Evolutionary conservation across 257 asterid species (phyloP), one percentile per base, ranked within the genome.

Genomic region (Solanum sejunctum): DNA sequence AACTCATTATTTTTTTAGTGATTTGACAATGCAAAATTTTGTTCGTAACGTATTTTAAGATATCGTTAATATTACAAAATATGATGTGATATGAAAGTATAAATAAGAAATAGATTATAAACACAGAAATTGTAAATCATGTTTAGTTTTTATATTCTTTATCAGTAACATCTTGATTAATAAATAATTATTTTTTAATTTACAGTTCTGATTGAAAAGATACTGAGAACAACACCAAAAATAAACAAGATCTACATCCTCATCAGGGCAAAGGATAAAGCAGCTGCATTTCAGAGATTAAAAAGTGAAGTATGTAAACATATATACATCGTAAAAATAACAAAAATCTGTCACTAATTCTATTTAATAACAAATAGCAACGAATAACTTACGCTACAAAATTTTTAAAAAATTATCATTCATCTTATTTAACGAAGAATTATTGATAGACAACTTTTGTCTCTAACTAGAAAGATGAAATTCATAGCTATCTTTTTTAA

Each of bases 121-220:
- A 21, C 15, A 61, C 17, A 15, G 8, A 61, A 23, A 61, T 21
- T 54, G 8, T 15, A 54, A 13, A 54, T 13, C 58, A 9, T 61
- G 36, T 13, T 61, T 21, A 36, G 21, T 61, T 61, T 21, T 61
- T 10, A n/a, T 47, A 2, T 3, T 26, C 18, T 63, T 26, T 26
- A 63, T 63, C 16, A 63, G 3, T 9, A 56, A 2, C 18, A 12
- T n/a, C 16, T 11, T 45, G 6, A 3, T 16, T 6, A 13, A 15
- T 0, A 12, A 61, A 32, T 17, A 16, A 11, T 55, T 55, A 4
- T 26, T 67, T 67, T 32, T 23, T 32, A 36, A 36, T 36, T 39
- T 88, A 67, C 86, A 90, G 94, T 60, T 11, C 55, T 92, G 12
- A 32, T 92, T 2, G 95, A 92, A 81, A 92, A 92, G 84, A 72